These are phyloP conservation scores for Ceratocystis papillata DNA, from an alignment of 2,329 filamentous ascomycete genomes.

Conservation along the genomic window DNA sequence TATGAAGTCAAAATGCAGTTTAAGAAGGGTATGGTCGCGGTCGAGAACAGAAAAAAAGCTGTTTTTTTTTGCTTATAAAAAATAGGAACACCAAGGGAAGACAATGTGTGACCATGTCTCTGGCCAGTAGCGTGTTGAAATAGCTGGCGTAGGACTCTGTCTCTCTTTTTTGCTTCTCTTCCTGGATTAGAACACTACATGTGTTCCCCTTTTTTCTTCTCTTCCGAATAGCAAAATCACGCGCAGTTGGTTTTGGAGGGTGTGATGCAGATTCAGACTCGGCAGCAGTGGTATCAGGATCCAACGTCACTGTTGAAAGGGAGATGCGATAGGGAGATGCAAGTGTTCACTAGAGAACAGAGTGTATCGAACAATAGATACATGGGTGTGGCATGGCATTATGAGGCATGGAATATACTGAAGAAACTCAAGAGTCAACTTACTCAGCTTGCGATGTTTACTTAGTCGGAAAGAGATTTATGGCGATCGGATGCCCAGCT, in stretches of 20 bases:
- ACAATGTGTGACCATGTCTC: not conserved
- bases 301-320: not conserved
- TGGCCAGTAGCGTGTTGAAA: not conserved
- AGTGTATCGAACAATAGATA: not conserved
- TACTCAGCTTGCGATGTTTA: not conserved
- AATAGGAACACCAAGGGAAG: not conserved
- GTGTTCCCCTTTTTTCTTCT: not conserved
- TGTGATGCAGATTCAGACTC: constrained; percentile 1
- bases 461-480: not conserved
- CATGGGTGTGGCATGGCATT: not conserved
- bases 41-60: not conserved
- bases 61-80: not conserved
- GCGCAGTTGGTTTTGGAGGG: not conserved
- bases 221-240: constrained; percentile 1
- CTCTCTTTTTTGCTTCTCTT: constrained; percentile 5
- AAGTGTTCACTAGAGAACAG: not conserved
- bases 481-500: too few species aligned
- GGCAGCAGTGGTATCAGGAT: not conserved
- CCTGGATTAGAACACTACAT: not conserved
- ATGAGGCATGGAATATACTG: not conserved
- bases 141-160: not conserved
- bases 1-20: not conserved
- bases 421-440: not conserved
- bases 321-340: not conserved
- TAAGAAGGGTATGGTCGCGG: not conserved